Base-by-base conservation (phyloP, 1,284 basidiomycete species). In the Caloboletus firmus region DNA sequence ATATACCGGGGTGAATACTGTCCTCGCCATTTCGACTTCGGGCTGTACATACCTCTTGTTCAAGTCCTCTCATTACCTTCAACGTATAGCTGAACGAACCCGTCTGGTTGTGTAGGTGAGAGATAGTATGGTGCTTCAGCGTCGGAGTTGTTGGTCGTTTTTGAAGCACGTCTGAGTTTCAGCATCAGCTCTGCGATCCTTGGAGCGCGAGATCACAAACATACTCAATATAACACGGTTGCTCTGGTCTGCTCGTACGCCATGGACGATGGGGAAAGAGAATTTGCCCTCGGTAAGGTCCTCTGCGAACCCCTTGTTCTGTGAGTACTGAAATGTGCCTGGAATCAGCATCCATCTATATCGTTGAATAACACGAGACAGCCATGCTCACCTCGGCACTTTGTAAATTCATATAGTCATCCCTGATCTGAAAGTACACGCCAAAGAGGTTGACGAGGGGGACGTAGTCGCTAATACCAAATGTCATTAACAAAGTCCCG, bases 211-310 rank as follows among this genome's bases (percentile, higher is more conserved):
- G 31, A 28, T 17, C 20, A n/a, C 8, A 24, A 18, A 76, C 89
- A 56, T 51, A 95, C 93, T 95, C 45, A 96, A 74, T 32, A 97
- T 79, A 71, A 91, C 85, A 10, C 85, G 81, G 63, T 92, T 93
- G 0, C 79, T 77, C 12, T 72, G 75, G 65, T 95, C 85, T 12
- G 89, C 82, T 31, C 90, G 82, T 30, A 98, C 87, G 13, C 89
- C 85, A 65, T 98, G 95, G 0, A 98, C 89, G 53, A 98, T 82
- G 0, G 94, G 95, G 70, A 98, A 98, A 17, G 91, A 93, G 72
- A 98, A 98, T 70, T 98, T 98, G 2, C 95, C 95, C 72, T 98
- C 95, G 0, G 93, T 92, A 9, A 98, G 77, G 65, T 98, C 95
- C 73, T 98, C 95, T 7, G 91, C 91, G 66, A 92, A 98, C 6